Conservation (phyloP, 257 asterid species). For the Solanum boliviense region DNA sequence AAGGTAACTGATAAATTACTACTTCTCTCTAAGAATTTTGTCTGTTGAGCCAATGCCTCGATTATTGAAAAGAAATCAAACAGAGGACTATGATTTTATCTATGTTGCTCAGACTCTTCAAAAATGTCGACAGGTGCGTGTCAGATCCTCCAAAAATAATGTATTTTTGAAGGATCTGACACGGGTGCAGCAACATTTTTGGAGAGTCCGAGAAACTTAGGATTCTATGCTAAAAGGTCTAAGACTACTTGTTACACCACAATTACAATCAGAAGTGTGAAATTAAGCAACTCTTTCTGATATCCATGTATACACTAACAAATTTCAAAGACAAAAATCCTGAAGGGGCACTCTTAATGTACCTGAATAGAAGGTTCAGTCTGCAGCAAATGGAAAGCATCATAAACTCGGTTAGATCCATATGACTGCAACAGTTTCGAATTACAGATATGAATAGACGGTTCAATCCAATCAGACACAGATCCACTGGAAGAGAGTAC, state of each 20-base stretch:
- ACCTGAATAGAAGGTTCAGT: slow-evolving; percentile 71
- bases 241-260: not conserved
- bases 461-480: slow-evolving; percentile 52
- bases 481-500: slow-evolving; percentile 9
- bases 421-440: slow-evolving; percentile 17
- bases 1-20: not conserved
- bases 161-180: too few species aligned
- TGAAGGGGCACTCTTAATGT: not conserved
- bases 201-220: too few species aligned
- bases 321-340: not conserved
- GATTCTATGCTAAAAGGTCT: not conserved
- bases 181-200: too few species aligned
- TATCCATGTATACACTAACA: not conserved
- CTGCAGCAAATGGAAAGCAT: slow-evolving; percentile 48
- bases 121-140: too few species aligned
- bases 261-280: not conserved
- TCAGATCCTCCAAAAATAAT: too few species aligned
- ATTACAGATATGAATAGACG: slow-evolving; percentile 19
- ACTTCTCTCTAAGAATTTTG: not conserved
- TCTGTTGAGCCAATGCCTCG: not conserved
- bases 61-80: not conserved
- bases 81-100: not conserved
- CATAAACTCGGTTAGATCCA: slow-evolving; percentile 33
- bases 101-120: too few species aligned
- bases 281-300: not conserved